Base-by-base conservation (phyloP, 129 eudicot species). In the Artemisia annua region DNA sequence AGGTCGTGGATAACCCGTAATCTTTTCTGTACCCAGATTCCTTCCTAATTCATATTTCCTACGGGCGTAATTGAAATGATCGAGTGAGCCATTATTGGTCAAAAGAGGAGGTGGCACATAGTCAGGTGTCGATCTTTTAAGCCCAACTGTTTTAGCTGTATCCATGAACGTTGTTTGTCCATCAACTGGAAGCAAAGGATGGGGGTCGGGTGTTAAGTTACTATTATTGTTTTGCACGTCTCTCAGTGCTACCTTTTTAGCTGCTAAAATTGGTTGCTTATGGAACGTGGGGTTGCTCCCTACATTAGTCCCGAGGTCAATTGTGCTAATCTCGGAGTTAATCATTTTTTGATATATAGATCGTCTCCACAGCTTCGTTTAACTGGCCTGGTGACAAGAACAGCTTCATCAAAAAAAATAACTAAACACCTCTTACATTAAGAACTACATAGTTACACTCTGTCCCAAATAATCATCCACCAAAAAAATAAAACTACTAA, bases 211-310 rank as follows among this genome's bases (percentile, higher is more conserved):
- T 19, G 72, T 32, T 28, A 77, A 16, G 79, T 82, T 82, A n/a
- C 77, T 77, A 43, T 71, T 78, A 71, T 82, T 81, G 57, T 85
- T 87, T 78, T 91, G 89, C 56, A 91, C 85, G 58, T 86, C 91
- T 81, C 83, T 84, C 17, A 86, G 73, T 15, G 89, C 91, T 35
- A 79, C 78, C 85, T 85, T 88, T 64, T 82, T 88, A 8, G 78
- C 17, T 48, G 85, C 76, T 75, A 24, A 53, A 56, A 82, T 63
- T 12, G 78, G 72, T 56, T 68, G 91, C 79, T 87, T 83, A 51
- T 74, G 80, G 48, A 55, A 69, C 44, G 80, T 66, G 49, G 82
- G 70, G 22, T 73, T 13, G 48, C 60, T 81, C 15, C 15, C 69
- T 30, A 52, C 81, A 28, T 75, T 85, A 71, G 63, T 24, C 43